These are phyloP conservation scores for Leishmania lainsoni DNA, from an alignment of 208 protist genomes.

Conservation along the genomic window DNA sequence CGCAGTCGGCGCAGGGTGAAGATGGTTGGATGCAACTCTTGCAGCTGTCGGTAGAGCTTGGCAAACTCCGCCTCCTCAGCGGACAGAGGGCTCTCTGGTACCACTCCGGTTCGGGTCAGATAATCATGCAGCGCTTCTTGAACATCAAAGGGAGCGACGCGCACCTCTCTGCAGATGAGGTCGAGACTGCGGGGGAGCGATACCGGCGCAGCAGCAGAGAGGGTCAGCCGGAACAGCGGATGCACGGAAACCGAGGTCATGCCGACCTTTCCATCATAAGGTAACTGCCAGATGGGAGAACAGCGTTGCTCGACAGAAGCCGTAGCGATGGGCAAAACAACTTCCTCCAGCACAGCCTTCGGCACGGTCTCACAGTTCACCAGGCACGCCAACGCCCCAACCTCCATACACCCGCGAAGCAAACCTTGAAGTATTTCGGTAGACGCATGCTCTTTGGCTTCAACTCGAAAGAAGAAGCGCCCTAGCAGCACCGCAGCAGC, in stretches of 20 bases:
- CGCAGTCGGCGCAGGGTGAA: constrained; percentile 60
- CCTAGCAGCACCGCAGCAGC: constrained; percentile 45
- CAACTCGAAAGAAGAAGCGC: constrained; percentile 61
- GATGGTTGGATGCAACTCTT: constrained; percentile 37
- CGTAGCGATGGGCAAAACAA: constrained; percentile 21
- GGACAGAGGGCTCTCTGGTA: constrained; percentile 15
- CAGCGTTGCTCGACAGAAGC: constrained; percentile 8
- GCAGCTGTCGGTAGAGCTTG: constrained; percentile 62
- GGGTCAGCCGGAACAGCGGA: constrained; percentile 28
- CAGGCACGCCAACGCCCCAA: constrained; percentile 69
- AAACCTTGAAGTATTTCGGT: constrained; percentile 39
- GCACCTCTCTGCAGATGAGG: constrained; percentile 22
- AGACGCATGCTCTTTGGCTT: constrained; percentile 43
- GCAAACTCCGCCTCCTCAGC: constrained; percentile 46
- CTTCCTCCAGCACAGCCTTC: constrained; percentile 8
- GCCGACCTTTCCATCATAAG: constrained; percentile 7
- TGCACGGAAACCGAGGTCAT: constrained; percentile 17
- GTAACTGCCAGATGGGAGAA: constrained; percentile 22
- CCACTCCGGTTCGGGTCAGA: constrained; percentile 27
- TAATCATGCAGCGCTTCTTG: constrained; percentile 45
- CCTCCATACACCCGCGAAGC: constrained; percentile 63
- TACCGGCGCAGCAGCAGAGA: constrained; percentile 4
- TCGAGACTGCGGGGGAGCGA: constrained; percentile 9
- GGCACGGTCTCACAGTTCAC: constrained; percentile 52
- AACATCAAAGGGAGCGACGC: constrained; percentile 27